Conservation (phyloP, 768 basidiomycete species). For the Leccinum pellstonianum region DNA sequence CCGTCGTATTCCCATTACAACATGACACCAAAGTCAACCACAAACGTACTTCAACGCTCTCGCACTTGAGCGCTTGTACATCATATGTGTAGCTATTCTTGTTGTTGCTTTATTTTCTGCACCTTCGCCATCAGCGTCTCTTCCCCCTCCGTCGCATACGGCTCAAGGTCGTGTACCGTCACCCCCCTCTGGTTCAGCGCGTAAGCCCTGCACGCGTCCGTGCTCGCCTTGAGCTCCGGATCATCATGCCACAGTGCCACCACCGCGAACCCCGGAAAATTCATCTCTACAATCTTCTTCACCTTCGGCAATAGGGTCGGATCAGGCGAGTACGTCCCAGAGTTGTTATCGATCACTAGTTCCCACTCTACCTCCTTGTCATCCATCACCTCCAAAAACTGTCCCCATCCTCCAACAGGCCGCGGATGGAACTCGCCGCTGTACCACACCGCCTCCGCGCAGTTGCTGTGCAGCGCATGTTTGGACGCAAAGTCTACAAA, state of each 20-base stretch:
- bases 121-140: slow-evolving; percentile 45
- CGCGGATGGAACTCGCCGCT: slow-evolving; percentile 80
- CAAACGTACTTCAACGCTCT: background rate
- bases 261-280: slow-evolving; percentile 66
- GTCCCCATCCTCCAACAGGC: slow-evolving; percentile 64
- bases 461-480: slow-evolving; percentile 82
- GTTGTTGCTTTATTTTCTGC: background rate
- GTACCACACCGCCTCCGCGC: slow-evolving; percentile 63
- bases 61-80: background rate
- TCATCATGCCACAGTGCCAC: slow-evolving; percentile 56
- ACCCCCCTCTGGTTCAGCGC: slow-evolving; percentile 61
- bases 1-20: slow-evolving; percentile 24
- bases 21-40: background rate
- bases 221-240: slow-evolving; percentile 52
- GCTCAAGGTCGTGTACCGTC: slow-evolving; percentile 58
- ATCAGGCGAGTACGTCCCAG: slow-evolving; percentile 82
- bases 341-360: slow-evolving; percentile 82
- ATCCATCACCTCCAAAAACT: slow-evolving; percentile 51
- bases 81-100: background rate
- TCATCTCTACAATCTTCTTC: slow-evolving; percentile 63
- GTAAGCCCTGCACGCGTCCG: slow-evolving; percentile 67
- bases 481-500: slow-evolving; percentile 86
- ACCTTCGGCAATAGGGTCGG: slow-evolving; percentile 57
- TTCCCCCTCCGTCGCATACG: slow-evolving; percentile 54
- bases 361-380: slow-evolving; percentile 72